Evolutionary conservation across 805 yeast species (phyloP).

Genomic region (Myxozyma kluyveri): DNA sequence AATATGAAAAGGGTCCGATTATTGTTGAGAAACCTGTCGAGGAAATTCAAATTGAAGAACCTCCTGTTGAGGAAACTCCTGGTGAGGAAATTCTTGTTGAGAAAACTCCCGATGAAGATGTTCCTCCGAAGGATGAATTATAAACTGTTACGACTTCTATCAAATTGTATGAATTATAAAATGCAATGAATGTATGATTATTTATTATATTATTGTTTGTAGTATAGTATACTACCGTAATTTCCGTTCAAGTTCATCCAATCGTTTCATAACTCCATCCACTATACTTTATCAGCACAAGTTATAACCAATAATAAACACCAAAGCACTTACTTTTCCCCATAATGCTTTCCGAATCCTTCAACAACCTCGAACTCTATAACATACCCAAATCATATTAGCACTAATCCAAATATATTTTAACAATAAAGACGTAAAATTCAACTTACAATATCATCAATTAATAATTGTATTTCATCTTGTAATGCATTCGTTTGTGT

Average conservation of each 20-base stretch:
- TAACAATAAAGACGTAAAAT: too few relatives aligned
- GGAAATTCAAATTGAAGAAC: conserved; percentile 1
- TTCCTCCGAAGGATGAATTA: conserved; percentile 19
- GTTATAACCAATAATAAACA: background rate
- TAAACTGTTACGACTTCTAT: background rate
- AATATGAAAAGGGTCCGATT: conserved; percentile 7
- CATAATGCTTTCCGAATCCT: conserved; percentile 14
- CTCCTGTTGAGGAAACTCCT: background rate
- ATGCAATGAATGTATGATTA: background rate
- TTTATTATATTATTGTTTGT: background rate
- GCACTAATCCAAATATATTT: background rate
- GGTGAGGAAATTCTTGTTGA: background rate
- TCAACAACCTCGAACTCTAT: conserved; percentile 4
- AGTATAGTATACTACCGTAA: background rate
- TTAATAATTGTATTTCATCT: conserved; percentile 13
- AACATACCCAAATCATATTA: background rate
- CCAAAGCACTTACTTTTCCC: conserved; percentile 9
- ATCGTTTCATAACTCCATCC: conserved; percentile 16
- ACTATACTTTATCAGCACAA: conserved; percentile 2
- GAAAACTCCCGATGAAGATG: too few relatives aligned
- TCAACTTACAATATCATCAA: conserved; percentile 14
- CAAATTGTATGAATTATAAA: background rate
- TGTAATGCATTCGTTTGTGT: conserved; percentile 16
- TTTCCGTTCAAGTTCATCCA: conserved; percentile 18
- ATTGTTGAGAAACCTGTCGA: too few relatives aligned